Percentiles rank a stretch among this genome's conserved stretches.
Evolutionary conservation across 768 basidiomycete species (phyloP).

Genomic region (Suillus ampliporus): DNA sequence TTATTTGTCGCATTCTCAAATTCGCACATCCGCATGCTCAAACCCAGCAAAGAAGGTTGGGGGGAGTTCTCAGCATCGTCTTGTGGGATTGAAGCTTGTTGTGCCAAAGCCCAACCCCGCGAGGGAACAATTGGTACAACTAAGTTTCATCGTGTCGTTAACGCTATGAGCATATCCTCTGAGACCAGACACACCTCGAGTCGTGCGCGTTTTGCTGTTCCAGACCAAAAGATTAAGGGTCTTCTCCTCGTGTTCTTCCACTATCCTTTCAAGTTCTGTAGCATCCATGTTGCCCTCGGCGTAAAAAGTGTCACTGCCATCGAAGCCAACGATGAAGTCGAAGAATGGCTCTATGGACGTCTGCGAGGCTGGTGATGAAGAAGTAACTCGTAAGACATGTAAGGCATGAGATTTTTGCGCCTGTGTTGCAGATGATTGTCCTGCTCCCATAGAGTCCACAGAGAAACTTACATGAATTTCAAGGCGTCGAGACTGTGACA

Average conservation of each 20-base stretch:
- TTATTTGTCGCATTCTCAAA: conserved; percentile 88
- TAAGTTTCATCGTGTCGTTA: conserved; percentile 35
- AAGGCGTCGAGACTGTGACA: conserved; percentile 1
- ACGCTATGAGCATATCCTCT: not conserved
- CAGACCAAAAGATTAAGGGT: conserved; percentile 77
- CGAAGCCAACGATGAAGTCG: conserved; percentile 92
- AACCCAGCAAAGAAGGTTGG: conserved; percentile 90
- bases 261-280: conserved; percentile 75
- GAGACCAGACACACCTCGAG: conserved; percentile 57
- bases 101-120: conserved; percentile 72
- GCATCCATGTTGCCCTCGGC: conserved; percentile 64
- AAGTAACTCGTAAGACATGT: conserved; percentile 90
- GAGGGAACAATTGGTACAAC: conserved; percentile 88
- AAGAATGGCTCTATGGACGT: conserved; percentile 92
- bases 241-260: conserved; percentile 79
- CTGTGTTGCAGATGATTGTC: conserved; percentile 64
- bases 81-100: conserved; percentile 43
- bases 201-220: conserved; percentile 79
- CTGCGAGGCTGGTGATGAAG: conserved; percentile 85
- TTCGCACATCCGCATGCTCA: conserved; percentile 93
- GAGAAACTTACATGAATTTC: conserved; percentile 52
- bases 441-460: conserved; percentile 63
- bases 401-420: conserved; percentile 55
- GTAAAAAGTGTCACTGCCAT: conserved; percentile 64
- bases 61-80: conserved; percentile 48